Evolutionary conservation across 2,329 filamentous ascomycete genomes (phyloP).

Genomic region (Alternaria consortialis): DNA sequence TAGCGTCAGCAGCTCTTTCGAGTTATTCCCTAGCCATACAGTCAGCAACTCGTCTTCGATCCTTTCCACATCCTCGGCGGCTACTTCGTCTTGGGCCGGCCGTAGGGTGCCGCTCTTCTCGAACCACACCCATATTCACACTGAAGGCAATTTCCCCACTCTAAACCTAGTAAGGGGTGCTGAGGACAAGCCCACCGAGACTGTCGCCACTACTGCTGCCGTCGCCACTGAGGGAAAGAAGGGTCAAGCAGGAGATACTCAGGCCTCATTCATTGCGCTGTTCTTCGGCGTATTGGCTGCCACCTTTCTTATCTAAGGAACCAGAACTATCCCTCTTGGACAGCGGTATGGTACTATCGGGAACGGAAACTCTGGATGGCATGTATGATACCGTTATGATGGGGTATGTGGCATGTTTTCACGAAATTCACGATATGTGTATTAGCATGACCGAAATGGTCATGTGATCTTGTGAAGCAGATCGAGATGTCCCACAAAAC

Average conservation of each 20-base stretch:
- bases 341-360: neutral
- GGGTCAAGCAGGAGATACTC: slow-evolving; percentile 9
- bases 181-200: neutral
- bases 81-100: neutral
- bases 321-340: neutral
- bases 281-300: slow-evolving; percentile 14
- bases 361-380: neutral
- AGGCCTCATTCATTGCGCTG: slow-evolving; percentile 12
- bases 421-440: neutral
- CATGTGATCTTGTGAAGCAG: neutral
- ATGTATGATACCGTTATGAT: neutral
- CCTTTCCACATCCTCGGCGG: neutral
- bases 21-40: neutral
- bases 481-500: neutral
- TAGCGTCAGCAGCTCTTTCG: neutral
- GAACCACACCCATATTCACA: slow-evolving; percentile 8
- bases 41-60: slow-evolving; percentile 6
- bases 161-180: slow-evolving; percentile 11
- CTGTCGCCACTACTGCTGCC: neutral
- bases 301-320: slow-evolving; percentile 12
- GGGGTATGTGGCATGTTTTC: neutral
- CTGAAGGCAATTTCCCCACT: slow-evolving; percentile 15
- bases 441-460: neutral
- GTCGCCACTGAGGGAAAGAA: slow-evolving; percentile 3
- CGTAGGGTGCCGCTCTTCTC: neutral